phyloP scores from a whole-genome alignment of 1,284 basidiomycete species.

The Ustilago vetiveriae region DNA sequence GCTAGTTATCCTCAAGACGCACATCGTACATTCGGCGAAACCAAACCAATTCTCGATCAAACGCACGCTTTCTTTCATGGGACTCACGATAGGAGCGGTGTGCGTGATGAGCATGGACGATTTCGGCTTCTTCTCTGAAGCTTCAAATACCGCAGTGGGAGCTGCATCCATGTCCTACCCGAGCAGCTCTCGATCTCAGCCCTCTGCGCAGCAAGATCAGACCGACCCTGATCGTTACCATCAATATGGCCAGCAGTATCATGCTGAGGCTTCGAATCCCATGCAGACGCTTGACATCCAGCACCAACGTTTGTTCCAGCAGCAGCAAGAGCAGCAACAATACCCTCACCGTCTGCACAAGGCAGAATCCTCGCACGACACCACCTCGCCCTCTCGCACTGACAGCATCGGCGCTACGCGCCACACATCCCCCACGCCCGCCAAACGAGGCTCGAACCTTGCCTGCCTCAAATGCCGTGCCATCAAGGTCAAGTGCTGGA shows the following conservation, averaged over 20 bases:
- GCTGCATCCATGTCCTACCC: constrained; percentile 10
- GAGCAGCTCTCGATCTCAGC: constrained; percentile 2
- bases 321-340: constrained; percentile 13
- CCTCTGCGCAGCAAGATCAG: constrained; percentile 6
- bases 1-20: too few species aligned
- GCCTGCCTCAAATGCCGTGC: constrained; percentile 49
- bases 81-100: constrained; percentile 10
- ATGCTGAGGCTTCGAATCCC: background rate
- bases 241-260: constrained; percentile 1
- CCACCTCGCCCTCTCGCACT: background rate
- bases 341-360: constrained; percentile 9
- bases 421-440: constrained; percentile 1
- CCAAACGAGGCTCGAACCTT: constrained; percentile 44
- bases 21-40: too few species aligned
- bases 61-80: constrained; percentile 11
- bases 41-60: too few species aligned
- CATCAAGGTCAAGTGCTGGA: constrained; percentile 50
- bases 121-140: constrained; percentile 38
- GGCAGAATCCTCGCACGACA: background rate
- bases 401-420: background rate
- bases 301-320: constrained; percentile 1
- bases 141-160: constrained; percentile 2
- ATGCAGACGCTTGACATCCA: constrained; percentile 2
- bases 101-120: constrained; percentile 34
- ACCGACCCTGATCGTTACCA: background rate